phyloP scores from a whole-genome alignment of 2,329 filamentous ascomycete genomes.

The Annulohypoxylon truncatum region DNA sequence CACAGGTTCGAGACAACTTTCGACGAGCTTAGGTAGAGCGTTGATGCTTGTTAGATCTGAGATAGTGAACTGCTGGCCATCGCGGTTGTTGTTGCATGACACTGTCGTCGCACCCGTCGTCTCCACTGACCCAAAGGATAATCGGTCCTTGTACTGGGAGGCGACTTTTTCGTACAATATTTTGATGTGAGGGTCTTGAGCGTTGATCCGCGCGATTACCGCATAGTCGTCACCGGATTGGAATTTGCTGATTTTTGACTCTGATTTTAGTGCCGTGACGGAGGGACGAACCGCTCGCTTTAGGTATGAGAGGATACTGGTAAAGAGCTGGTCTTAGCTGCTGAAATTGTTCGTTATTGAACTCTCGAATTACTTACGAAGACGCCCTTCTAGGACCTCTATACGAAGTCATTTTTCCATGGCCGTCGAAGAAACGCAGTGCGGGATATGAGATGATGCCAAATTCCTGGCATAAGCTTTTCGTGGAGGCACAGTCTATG shows the following conservation, averaged over 20 bases:
- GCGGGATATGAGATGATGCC: slow-evolving; percentile 60
- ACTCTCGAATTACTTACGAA: slow-evolving; percentile 47
- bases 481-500: slow-evolving; percentile 56
- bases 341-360: background rate
- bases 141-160: slow-evolving; percentile 53
- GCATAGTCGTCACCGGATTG: slow-evolving; percentile 55
- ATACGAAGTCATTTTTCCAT: slow-evolving; percentile 53
- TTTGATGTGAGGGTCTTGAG: slow-evolving; percentile 47
- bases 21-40: slow-evolving; percentile 54
- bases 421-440: slow-evolving; percentile 56
- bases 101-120: slow-evolving; percentile 38
- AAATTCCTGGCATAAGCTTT: slow-evolving; percentile 55
- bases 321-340: background rate
- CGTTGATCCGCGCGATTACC: slow-evolving; percentile 55
- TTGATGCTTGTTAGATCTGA: slow-evolving; percentile 50
- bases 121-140: slow-evolving; percentile 55
- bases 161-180: slow-evolving; percentile 52
- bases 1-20: slow-evolving; percentile 53
- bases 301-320: slow-evolving; percentile 50
- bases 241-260: slow-evolving; percentile 48
- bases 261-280: slow-evolving; percentile 40
- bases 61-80: slow-evolving; percentile 51
- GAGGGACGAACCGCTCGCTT: slow-evolving; percentile 45
- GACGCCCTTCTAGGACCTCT: slow-evolving; percentile 56
- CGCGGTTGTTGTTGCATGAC: slow-evolving; percentile 57